These are phyloP conservation scores for Phaseolus coccineus DNA, from an alignment of 331 rosid species.

Conservation along the genomic window DNA sequence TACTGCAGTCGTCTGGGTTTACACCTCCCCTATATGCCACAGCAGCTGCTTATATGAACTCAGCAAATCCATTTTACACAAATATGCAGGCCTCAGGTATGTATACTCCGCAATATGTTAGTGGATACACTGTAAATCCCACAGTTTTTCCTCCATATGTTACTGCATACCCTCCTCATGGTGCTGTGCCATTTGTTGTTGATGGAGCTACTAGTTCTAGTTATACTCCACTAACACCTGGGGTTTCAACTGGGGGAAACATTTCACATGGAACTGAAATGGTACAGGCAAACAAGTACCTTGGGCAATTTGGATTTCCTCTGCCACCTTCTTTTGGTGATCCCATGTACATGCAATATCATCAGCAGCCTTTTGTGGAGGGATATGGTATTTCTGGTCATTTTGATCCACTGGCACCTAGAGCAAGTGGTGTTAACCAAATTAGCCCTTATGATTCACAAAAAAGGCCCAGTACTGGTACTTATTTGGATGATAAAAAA, in stretches of 20 bases:
- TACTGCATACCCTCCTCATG: constrained; percentile 69
- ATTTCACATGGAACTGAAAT: constrained; percentile 63
- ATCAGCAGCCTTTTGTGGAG: constrained; percentile 65
- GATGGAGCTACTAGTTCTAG: constrained; percentile 70
- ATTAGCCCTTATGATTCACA: constrained; percentile 54
- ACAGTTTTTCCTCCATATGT: constrained; percentile 62
- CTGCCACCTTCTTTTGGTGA: constrained; percentile 68
- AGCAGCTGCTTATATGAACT: constrained; percentile 55
- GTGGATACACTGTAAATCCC: constrained; percentile 68
- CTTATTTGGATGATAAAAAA: constrained; percentile 59
- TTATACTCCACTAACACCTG: constrained; percentile 59
- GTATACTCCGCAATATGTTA: constrained; percentile 63
- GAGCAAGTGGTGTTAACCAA: constrained; percentile 55
- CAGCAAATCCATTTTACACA: constrained; percentile 68
- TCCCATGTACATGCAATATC: constrained; percentile 69
- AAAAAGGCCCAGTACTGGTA: constrained; percentile 46
- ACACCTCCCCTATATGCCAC: constrained; percentile 66
- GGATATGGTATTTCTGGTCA: constrained; percentile 63
- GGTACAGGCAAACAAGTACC: constrained; percentile 63
- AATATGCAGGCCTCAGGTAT: constrained; percentile 62
- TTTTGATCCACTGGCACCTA: constrained; percentile 55
- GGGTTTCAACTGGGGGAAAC: constrained; percentile 61
- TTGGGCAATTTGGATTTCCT: constrained; percentile 69
- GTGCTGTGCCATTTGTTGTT: constrained; percentile 63
- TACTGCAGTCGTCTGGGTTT: constrained; percentile 67